Evolutionary conservation across 2,329 filamentous ascomycete species (phyloP), one percentile per base, ranked within the genome.

Genomic region (Microcyclosporella mali): DNA sequence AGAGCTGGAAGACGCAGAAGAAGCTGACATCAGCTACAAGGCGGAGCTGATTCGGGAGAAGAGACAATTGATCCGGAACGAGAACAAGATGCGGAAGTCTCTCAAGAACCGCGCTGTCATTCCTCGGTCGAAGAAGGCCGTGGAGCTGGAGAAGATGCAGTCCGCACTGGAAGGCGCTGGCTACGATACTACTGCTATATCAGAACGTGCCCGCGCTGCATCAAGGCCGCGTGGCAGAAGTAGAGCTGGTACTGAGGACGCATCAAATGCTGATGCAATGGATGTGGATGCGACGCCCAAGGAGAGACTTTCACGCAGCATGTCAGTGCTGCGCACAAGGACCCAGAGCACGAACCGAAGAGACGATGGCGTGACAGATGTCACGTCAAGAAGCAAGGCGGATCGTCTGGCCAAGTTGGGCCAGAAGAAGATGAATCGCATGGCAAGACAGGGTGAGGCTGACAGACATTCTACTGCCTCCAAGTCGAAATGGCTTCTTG

Each of bases 391-490:
- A 54, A 76, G 74, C 47, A 94, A 90, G 78, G 88, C 87, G 29
- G 89, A 95, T 67, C 82, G 84, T 60, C 73, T 94, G 64, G 77
- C 81, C 63, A 97, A 95, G 77, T 71, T 98, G 64, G 77, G 82
- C 59, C 94, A 98, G 82, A 88, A 90, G 77, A 90, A 88, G 79
- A 95, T 94, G 88, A 98, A 98, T 74, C 81, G 90, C 53, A 92
- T 94, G 84, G 92, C 92, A 33, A 82, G 89, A 67, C 87, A 94
- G 75, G 92, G 92, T 75, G 92, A 98, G 73, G 89, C 84, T 49
- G 92, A 98, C 75, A 81, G 94, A 64, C 90, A 97, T 70, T 81
- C 81, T 49, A 82, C 82, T 43, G 85, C 85, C 29, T 77, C 85
- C 40, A 70, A 94, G 68, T 79, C 82, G 50, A 98, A 94, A 73